Evolutionary conservation across 2,329 filamentous ascomycete species (phyloP).

Genomic region (Xylaria sp.): DNA sequence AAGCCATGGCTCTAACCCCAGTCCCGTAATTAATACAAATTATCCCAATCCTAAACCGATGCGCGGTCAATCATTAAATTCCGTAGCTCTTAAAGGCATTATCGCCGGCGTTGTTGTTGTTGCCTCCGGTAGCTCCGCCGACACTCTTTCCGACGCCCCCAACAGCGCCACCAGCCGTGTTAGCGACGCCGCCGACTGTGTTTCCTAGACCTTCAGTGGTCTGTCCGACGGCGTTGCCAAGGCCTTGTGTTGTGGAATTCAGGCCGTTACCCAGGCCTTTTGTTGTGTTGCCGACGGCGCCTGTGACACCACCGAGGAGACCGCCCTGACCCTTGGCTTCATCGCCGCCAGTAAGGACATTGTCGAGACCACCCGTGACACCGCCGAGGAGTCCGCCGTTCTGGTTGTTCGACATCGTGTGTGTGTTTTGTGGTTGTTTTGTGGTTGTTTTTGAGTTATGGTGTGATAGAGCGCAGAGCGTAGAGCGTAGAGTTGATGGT

Average conservation of each 20-base stretch:
- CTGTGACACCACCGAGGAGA: slow-evolving; percentile 47
- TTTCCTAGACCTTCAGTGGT: slow-evolving; percentile 46
- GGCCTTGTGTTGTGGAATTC: slow-evolving; percentile 46
- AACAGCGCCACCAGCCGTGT: slow-evolving; percentile 37
- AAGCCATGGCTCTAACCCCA: neutral
- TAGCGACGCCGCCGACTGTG: slow-evolving; percentile 43
- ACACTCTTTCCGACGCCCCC: slow-evolving; percentile 30
- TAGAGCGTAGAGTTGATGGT: slow-evolving; percentile 11
- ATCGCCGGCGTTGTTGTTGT: slow-evolving; percentile 37
- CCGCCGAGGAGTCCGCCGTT: slow-evolving; percentile 49
- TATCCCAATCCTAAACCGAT: neutral
- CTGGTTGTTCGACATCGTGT: slow-evolving; percentile 51
- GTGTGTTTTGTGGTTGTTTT: slow-evolving; percentile 32
- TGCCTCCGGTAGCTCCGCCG: slow-evolving; percentile 33
- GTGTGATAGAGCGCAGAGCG: slow-evolving; percentile 11
- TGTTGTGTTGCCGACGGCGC: slow-evolving; percentile 47
- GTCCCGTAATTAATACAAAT: neutral
- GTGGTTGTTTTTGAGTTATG: slow-evolving; percentile 16
- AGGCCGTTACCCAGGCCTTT: slow-evolving; percentile 47
- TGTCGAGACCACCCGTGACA: slow-evolving; percentile 48
- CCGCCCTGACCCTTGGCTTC: slow-evolving; percentile 49
- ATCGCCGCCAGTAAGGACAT: slow-evolving; percentile 49
- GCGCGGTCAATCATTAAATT: slow-evolving; percentile 33
- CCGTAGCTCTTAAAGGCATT: slow-evolving; percentile 46
- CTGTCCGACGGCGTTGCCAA: slow-evolving; percentile 47